Evolutionary conservation across 257 asterid genomes (phyloP).

Genomic region (Paulownia fortunei): DNA sequence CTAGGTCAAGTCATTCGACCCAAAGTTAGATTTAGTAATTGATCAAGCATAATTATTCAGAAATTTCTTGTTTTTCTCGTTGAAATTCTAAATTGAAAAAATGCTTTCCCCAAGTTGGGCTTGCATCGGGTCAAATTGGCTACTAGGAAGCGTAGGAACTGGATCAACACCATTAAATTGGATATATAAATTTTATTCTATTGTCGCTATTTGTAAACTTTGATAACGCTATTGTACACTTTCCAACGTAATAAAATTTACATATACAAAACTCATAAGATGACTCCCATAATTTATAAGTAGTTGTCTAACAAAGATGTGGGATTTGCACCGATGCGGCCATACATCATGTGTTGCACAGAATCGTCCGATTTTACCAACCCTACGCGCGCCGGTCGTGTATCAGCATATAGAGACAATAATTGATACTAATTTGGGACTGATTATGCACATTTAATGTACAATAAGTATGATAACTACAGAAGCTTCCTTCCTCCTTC

Average conservation of each 20-base stretch:
- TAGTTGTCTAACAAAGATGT: too few relatives aligned
- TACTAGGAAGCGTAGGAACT: too few relatives aligned
- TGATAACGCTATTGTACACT: too few relatives aligned
- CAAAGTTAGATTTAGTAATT: not conserved
- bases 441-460: not conserved
- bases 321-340: too few relatives aligned
- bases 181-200: too few relatives aligned
- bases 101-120: not conserved
- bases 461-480: not conserved
- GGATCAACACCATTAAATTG: too few relatives aligned
- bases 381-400: not conserved
- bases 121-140: not conserved
- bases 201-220: too few relatives aligned
- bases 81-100: not conserved
- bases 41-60: not conserved
- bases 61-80: conserved; percentile 15
- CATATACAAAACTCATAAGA: too few relatives aligned
- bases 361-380: too few relatives aligned
- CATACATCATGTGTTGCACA: too few relatives aligned
- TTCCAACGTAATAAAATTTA: too few relatives aligned
- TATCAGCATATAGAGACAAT: not conserved
- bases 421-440: conserved; percentile 7
- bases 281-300: too few relatives aligned
- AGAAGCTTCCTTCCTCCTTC: conserved; percentile 30
- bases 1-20: not conserved